A percentile compares a stretch with the other conserved stretches of the same genome.
These are phyloP conservation scores for Acer negundo DNA, from an alignment of 345 rosid genomes.

Conservation along the genomic window DNA sequence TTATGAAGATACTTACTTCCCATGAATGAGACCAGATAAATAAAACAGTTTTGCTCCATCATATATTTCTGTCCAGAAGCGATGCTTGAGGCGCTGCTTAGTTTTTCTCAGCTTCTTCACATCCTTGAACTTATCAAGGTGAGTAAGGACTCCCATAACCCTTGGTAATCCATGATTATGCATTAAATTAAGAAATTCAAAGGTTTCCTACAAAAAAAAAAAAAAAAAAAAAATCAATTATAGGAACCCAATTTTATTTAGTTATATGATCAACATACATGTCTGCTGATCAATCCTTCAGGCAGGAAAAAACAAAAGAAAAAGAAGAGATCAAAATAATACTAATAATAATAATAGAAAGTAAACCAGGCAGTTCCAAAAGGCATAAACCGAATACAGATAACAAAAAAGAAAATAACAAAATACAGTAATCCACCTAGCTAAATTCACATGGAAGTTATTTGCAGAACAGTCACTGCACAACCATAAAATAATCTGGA, in stretches of 20 bases:
- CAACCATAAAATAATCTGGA: not conserved
- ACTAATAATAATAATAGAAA: not conserved
- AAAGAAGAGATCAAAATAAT: not conserved
- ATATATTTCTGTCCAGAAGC: slow-evolving; percentile 93
- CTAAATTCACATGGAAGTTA: not conserved
- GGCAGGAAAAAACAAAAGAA: not conserved
- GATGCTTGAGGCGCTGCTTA: slow-evolving; percentile 89
- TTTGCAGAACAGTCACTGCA: not conserved
- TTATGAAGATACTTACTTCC: slow-evolving; percentile 58
- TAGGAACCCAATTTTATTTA: not conserved
- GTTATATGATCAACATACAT: not conserved
- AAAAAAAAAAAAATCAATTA: slow-evolving; percentile 17
- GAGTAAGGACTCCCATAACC: slow-evolving; percentile 97
- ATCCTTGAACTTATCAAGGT: slow-evolving; percentile 91
- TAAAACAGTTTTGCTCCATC: slow-evolving; percentile 89
- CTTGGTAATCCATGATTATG: slow-evolving; percentile 93
- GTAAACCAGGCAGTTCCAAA: not conserved
- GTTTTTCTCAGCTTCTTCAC: slow-evolving; percentile 87
- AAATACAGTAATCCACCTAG: not conserved
- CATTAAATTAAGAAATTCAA: slow-evolving; percentile 94
- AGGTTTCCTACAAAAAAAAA: slow-evolving; percentile 67
- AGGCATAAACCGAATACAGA: not conserved
- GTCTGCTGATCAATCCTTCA: not conserved
- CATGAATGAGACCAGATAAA: slow-evolving; percentile 87
- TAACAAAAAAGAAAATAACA: not conserved